Percentiles rank a stretch among this genome's conserved stretches.
Conservation (phyloP, 257 asterid genomes). For the Ocimum tenuiflorum region DNA sequence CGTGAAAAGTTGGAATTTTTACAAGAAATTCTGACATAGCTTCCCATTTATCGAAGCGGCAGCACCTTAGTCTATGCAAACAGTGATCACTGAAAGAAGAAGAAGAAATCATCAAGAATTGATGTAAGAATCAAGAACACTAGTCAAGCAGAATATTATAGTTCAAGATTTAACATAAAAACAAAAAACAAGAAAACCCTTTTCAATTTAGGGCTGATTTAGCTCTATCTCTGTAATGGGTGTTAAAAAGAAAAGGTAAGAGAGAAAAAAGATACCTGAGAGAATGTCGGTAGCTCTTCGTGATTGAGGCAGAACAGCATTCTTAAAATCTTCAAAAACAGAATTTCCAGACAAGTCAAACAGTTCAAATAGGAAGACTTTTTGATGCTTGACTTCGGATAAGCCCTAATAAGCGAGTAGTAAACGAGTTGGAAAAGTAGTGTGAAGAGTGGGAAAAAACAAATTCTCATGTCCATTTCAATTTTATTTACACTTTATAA, state of each 20-base stretch:
- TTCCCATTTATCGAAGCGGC: slow-evolving; percentile 24
- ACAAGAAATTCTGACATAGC: slow-evolving; percentile 37
- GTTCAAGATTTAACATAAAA: neutral
- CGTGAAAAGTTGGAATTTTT: neutral
- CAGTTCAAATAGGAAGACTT: neutral
- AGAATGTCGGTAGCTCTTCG: neutral
- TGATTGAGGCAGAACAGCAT: neutral
- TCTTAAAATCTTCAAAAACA: neutral
- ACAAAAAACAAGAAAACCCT: neutral
- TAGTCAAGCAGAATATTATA: neutral
- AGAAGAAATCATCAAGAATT: neutral
- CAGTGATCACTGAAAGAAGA: neutral
- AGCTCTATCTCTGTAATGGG: neutral
- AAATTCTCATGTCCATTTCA: neutral
- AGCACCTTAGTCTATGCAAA: neutral
- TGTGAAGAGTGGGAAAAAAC: neutral
- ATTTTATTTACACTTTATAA: too few species aligned
- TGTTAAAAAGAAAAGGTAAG: neutral
- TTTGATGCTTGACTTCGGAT: neutral
- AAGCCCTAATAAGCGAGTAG: neutral
- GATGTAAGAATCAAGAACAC: neutral
- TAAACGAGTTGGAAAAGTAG: neutral
- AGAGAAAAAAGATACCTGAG: neutral
- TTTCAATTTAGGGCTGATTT: neutral
- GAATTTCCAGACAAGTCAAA: too few species aligned